A percentile compares a stretch with the other conserved stretches of the same genome.
phyloP scores from a whole-genome alignment of 2,329 filamentous ascomycete genomes.

The Drechmeria coniospora region DNA sequence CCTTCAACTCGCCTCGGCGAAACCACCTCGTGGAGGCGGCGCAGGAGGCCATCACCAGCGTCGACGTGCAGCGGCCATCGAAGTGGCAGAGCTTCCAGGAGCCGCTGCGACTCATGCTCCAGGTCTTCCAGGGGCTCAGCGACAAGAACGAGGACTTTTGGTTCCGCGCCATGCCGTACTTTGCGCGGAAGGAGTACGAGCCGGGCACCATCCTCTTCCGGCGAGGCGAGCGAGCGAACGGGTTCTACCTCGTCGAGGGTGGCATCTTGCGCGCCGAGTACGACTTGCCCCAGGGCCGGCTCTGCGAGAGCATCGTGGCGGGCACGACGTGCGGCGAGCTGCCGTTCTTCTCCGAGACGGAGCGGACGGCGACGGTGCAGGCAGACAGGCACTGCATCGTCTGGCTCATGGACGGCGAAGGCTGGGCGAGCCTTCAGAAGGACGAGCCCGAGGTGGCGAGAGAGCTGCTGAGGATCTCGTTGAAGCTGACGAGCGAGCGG shows the following conservation, averaged over 20 bases:
- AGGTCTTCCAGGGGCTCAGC: slow-evolving; percentile 85
- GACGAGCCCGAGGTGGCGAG: slow-evolving; percentile 62
- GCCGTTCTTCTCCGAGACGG: slow-evolving; percentile 87
- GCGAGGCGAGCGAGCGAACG: slow-evolving; percentile 59
- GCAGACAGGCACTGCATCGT: slow-evolving; percentile 69
- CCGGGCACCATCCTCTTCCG: slow-evolving; percentile 63
- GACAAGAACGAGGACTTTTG: slow-evolving; percentile 88
- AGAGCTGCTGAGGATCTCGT: slow-evolving; percentile 71
- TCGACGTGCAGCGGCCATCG: slow-evolving; percentile 40
- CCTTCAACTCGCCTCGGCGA: slow-evolving; percentile 66
- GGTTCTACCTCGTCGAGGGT: slow-evolving; percentile 81
- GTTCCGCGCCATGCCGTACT: slow-evolving; percentile 67
- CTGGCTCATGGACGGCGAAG: slow-evolving; percentile 61
- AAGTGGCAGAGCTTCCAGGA: slow-evolving; percentile 82
- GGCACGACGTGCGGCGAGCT: slow-evolving; percentile 92
- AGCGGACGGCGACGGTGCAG: slow-evolving; percentile 70
- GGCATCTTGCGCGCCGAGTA: slow-evolving; percentile 87
- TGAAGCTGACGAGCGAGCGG: slow-evolving; percentile 88
- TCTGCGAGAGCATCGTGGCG: slow-evolving; percentile 83
- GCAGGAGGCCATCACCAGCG: slow-evolving; percentile 54
- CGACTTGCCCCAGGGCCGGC: slow-evolving; percentile 71
- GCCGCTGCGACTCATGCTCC: slow-evolving; percentile 78
- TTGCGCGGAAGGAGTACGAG: slow-evolving; percentile 50
- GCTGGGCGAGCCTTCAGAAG: slow-evolving; percentile 58
- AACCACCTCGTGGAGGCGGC: slow-evolving; percentile 67